Evolutionary conservation across 2,329 filamentous ascomycete genomes (phyloP).

Genomic region (Grosmannia penicillata): DNA sequence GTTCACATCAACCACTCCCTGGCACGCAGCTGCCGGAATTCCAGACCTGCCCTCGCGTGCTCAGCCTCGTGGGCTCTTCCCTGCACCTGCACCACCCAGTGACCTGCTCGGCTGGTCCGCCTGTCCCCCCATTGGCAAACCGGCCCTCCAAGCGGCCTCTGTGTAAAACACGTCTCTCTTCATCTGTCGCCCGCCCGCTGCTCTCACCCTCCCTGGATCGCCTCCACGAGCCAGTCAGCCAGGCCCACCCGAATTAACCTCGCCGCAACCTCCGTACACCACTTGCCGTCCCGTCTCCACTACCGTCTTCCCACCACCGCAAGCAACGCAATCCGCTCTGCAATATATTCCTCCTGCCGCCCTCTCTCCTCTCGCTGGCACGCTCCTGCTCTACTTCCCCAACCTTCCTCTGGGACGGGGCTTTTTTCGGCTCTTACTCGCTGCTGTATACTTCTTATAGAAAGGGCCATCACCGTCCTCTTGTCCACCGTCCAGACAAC

Average conservation of each 20-base stretch:
- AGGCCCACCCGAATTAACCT: slow-evolving; percentile 10
- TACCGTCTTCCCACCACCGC: slow-evolving; percentile 5
- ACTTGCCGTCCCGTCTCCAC: slow-evolving; percentile 2
- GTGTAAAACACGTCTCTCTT: slow-evolving; percentile 4
- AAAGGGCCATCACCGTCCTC: not conserved
- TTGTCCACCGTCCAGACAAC: not conserved
- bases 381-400: not conserved
- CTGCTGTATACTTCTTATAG: not conserved
- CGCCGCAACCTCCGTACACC: slow-evolving; percentile 7
- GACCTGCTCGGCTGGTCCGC: not conserved
- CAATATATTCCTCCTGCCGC: slow-evolving; percentile 11
- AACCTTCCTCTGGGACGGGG: slow-evolving; percentile 1
- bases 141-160: slow-evolving; percentile 1
- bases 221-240: slow-evolving; percentile 3
- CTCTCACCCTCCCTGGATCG: not conserved
- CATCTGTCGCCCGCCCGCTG: not conserved
- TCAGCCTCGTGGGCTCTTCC: slow-evolving; percentile 11
- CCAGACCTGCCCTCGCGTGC: slow-evolving; percentile 2
- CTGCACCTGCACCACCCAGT: not conserved
- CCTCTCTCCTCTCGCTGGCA: slow-evolving; percentile 8
- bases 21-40: slow-evolving; percentile 4
- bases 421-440: not conserved
- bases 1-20: slow-evolving; percentile 9
- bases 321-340: slow-evolving; percentile 7
- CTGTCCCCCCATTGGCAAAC: not conserved